Percentiles rank a stretch among this genome's conserved stretches.
phyloP scores from a whole-genome alignment of 2,329 filamentous ascomycete species.

The Cercospora zeina region DNA sequence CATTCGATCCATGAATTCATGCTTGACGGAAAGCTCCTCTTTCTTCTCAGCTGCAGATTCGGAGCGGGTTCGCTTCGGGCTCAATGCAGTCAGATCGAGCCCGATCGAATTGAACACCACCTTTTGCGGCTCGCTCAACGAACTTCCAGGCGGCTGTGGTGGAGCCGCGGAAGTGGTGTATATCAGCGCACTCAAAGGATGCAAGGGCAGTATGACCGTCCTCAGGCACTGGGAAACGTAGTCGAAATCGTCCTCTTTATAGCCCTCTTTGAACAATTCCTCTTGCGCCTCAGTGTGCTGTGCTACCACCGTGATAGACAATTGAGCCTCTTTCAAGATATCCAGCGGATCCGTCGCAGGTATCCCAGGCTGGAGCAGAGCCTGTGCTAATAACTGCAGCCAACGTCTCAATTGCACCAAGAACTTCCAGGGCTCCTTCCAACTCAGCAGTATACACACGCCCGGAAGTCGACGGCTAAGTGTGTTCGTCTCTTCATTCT shows the following conservation, averaged over 20 bases:
- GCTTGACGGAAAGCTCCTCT: constrained; percentile 67
- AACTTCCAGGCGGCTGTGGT: constrained; percentile 37
- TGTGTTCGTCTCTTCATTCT: constrained; percentile 13
- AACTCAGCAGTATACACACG: constrained; percentile 88
- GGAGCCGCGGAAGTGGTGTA: constrained; percentile 44
- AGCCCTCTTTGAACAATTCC: constrained; percentile 81
- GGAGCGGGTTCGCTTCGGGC: constrained; percentile 55
- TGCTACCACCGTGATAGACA: constrained; percentile 91
- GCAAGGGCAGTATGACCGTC: constrained; percentile 75
- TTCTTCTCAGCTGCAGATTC: constrained; percentile 29
- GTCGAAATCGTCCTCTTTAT: constrained; percentile 97
- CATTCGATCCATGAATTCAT: constrained; percentile 60
- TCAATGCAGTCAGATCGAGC: constrained; percentile 37
- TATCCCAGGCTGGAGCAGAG: constrained; percentile 69
- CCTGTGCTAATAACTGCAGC: constrained; percentile 76
- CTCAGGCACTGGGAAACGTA: constrained; percentile 90
- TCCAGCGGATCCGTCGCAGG: constrained; percentile 64
- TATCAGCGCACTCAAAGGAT: constrained; percentile 58
- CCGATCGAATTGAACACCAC: constrained; percentile 82
- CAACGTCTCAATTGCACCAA: constrained; percentile 84
- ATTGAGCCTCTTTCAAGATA: constrained; percentile 83
- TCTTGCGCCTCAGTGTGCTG: constrained; percentile 95
- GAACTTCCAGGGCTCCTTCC: constrained; percentile 92
- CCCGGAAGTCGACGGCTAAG: constrained; percentile 26
- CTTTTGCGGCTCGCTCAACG: constrained; percentile 57